Percentiles rank a stretch among this genome's conserved stretches.
Conservation (phyloP, 2,329 filamentous ascomycete genomes). For the Ascochyta viciae-villosae region DNA sequence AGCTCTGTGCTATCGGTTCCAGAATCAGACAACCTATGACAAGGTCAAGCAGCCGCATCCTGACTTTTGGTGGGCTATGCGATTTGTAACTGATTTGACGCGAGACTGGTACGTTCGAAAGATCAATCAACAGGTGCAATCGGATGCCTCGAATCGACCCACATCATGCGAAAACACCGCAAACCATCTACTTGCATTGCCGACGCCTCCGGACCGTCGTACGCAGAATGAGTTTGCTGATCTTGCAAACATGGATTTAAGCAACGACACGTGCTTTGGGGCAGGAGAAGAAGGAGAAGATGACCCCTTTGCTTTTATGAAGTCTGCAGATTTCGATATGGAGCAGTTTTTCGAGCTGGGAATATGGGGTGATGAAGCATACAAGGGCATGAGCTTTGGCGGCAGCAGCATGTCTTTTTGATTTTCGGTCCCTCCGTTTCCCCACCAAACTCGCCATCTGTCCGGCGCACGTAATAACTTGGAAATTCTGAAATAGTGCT, state of each 20-base stretch:
- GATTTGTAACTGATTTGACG: conserved; percentile 40
- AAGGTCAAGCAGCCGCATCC: conserved; percentile 30
- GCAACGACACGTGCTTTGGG: neutral
- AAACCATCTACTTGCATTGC: neutral
- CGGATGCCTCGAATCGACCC: neutral
- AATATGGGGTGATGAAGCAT: conserved; percentile 40
- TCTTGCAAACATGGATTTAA: neutral
- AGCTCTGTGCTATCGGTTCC: conserved; percentile 44
- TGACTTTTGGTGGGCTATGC: conserved; percentile 44
- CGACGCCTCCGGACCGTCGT: conserved; percentile 7
- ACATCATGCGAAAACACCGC: conserved; percentile 1
- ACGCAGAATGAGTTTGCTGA: neutral
- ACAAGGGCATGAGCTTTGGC: conserved; percentile 40
- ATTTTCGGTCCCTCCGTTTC: neutral
- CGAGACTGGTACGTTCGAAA: conserved; percentile 40
- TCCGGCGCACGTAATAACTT: neutral
- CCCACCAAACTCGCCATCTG: neutral
- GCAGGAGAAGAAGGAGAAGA: neutral
- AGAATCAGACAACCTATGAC: conserved; percentile 36
- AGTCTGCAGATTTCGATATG: conserved; percentile 40
- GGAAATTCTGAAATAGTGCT: neutral
- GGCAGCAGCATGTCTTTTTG: conserved; percentile 14
- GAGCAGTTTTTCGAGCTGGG: conserved; percentile 44
- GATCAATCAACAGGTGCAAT: conserved; percentile 19
- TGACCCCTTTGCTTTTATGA: conserved; percentile 37